Evolutionary conservation across 768 basidiomycete species (phyloP).

Genomic region (Pleurotus cornucopiae): DNA sequence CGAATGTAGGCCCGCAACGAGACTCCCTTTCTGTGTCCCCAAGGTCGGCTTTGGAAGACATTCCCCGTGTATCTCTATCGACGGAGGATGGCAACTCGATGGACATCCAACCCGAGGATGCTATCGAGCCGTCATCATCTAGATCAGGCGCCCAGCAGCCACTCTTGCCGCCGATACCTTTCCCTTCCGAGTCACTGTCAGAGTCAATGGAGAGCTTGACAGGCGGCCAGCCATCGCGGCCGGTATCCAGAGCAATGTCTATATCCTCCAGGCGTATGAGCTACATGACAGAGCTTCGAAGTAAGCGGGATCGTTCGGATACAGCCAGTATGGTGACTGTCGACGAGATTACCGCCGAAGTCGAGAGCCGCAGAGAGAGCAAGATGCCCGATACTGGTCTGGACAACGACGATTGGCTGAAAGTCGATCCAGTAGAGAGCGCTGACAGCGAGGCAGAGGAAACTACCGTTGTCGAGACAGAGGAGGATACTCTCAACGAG

Average conservation of each 20-base stretch:
- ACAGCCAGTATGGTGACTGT: conserved; percentile 92
- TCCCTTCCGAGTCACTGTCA: conserved; percentile 74
- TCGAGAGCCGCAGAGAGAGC: conserved; percentile 68
- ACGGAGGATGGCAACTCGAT: conserved; percentile 68
- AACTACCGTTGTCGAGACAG: conserved; percentile 28
- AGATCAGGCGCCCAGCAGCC: conserved; percentile 39
- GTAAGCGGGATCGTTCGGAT: conserved; percentile 80
- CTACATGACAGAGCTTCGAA: conserved; percentile 76
- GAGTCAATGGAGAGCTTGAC: conserved; percentile 68
- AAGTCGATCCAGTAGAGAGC: conserved; percentile 52
- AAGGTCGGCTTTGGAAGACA: conserved; percentile 34
- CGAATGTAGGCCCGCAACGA: conserved; percentile 34
- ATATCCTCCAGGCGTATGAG: conserved; percentile 67
- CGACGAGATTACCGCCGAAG: conserved; percentile 96
- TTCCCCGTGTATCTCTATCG: conserved; percentile 72
- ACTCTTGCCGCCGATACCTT: conserved; percentile 72
- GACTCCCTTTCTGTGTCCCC: conserved; percentile 17
- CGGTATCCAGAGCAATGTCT: conserved; percentile 41
- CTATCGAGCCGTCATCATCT: conserved; percentile 16
- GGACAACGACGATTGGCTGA: conserved; percentile 70
- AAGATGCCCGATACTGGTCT: conserved; percentile 39
- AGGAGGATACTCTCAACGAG: conserved; percentile 38
- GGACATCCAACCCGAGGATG: conserved; percentile 53
- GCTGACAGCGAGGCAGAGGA: conserved; percentile 30
- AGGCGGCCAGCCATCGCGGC: conserved; percentile 23